Conservation (phyloP, 139 green algal species). For the Nannochloris sp. region DNA sequence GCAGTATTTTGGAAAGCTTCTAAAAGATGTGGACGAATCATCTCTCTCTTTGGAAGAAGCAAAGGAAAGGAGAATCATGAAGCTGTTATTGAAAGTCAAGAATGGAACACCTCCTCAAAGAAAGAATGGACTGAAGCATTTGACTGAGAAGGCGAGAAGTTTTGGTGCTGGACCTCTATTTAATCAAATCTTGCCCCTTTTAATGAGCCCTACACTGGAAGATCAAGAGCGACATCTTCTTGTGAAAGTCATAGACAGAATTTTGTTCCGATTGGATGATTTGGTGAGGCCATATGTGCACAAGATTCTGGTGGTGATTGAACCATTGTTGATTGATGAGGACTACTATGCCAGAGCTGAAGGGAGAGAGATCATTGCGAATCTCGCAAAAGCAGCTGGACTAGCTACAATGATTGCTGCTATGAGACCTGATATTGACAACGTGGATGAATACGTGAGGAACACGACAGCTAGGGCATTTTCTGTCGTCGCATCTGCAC, state of each 20-base stretch:
- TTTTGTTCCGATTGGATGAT: conserved; percentile 98
- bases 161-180: conserved; percentile 93
- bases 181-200: conserved; percentile 96
- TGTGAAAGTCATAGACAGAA: conserved; percentile 89
- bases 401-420: conserved; percentile 95
- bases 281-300: conserved; percentile 96
- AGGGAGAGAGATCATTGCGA: conserved; percentile 97
- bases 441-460: conserved; percentile 97
- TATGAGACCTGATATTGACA: conserved; percentile 99
- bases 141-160: conserved; percentile 96
- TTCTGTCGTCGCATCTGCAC: conserved; percentile 80
- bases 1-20: conserved; percentile 90
- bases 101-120: conserved; percentile 96
- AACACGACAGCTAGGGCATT: conserved; percentile 93
- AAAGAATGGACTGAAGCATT: conserved; percentile 88
- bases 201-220: conserved; percentile 97
- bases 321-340: conserved; percentile 99
- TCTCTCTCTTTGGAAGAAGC: conserved; percentile 83
- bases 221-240: conserved; percentile 97
- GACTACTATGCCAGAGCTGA: conserved; percentile 99
- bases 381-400: conserved; percentile 90
- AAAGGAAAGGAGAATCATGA: conserved; percentile 98
- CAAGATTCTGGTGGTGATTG: conserved; percentile 99
- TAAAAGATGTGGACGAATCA: conserved; percentile 77
- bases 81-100: conserved; percentile 98